phyloP scores from a whole-genome alignment of 305 asterid genomes.

The Caryopteris hybrid region DNA sequence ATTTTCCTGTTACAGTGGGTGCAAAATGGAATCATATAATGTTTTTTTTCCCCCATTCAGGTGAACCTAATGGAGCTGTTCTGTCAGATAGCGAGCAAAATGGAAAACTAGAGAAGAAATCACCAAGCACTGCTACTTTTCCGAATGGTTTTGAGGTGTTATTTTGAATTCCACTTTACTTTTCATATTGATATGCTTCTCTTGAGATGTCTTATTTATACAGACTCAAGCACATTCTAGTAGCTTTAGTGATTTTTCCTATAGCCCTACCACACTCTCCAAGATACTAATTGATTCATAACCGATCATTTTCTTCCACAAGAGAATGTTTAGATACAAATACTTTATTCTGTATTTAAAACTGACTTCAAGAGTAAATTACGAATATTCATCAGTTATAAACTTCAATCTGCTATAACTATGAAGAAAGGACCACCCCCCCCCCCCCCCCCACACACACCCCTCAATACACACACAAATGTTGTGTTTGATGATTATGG shows the following conservation, averaged over 20 bases:
- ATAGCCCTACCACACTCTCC: background rate
- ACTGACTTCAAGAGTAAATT: slow-evolving; percentile 1
- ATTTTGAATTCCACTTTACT: slow-evolving; percentile 8
- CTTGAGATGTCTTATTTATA: slow-evolving; percentile 5
- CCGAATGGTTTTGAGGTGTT: slow-evolving; percentile 75
- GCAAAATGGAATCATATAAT: slow-evolving; percentile 14
- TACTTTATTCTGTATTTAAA: background rate
- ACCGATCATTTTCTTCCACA: background rate
- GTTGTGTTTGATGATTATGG: background rate
- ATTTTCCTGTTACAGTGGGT: background rate
- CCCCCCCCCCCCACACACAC: background rate
- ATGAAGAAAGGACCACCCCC: background rate
- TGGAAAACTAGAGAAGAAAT: slow-evolving; percentile 35
- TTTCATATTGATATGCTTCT: background rate
- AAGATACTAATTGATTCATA: background rate
- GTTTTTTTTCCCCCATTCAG: slow-evolving; percentile 25
- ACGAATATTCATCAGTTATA: background rate
- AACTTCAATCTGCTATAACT: slow-evolving; percentile 4
- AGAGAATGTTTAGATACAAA: slow-evolving; percentile 6
- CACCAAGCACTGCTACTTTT: slow-evolving; percentile 41
- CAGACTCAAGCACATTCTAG: slow-evolving; percentile 11
- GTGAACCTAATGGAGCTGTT: slow-evolving; percentile 53
- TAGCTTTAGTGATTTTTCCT: slow-evolving; percentile 9
- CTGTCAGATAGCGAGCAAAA: slow-evolving; percentile 39
- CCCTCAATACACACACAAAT: background rate